Percentiles rank a stretch among this genome's conserved stretches.
These are phyloP conservation scores for Datisca glomerata DNA, from an alignment of 306 rosid genomes.

Conservation along the genomic window DNA sequence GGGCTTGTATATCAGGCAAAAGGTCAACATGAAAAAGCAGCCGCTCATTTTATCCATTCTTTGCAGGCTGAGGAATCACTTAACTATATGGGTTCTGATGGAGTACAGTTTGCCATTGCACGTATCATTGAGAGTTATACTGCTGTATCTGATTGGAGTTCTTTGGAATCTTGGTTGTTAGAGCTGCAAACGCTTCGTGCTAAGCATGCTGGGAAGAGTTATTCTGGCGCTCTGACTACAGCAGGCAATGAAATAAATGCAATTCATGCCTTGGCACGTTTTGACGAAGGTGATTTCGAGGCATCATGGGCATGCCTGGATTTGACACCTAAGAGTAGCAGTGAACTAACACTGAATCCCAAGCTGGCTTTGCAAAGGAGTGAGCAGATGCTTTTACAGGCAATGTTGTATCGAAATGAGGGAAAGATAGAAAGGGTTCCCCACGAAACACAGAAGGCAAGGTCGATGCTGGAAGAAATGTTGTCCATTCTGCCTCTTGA, in stretches of 20 bases:
- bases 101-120: constrained; percentile 81
- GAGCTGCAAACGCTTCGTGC: constrained; percentile 94
- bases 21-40: constrained; percentile 85
- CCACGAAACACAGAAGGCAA: constrained; percentile 71
- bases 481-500: constrained; percentile 75
- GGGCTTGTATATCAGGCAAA: constrained; percentile 87
- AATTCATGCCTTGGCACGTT: constrained; percentile 83
- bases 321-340: constrained; percentile 91
- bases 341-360: constrained; percentile 90
- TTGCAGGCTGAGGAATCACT: constrained; percentile 71
- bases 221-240: constrained; percentile 86
- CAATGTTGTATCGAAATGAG: constrained; percentile 62
- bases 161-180: constrained; percentile 80
- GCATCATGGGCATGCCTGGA: constrained; percentile 91
- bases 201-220: constrained; percentile 74
- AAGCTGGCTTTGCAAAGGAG: constrained; percentile 89
- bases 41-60: constrained; percentile 76
- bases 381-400: constrained; percentile 96
- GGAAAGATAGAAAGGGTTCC: constrained; percentile 52
- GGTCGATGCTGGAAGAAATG: constrained; percentile 75
- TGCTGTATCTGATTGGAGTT: constrained; percentile 88
- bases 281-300: constrained; percentile 79
- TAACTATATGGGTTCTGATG: constrained; percentile 74
- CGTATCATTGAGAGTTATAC: constrained; percentile 80
- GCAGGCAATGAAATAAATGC: constrained; percentile 93